A percentile compares a stretch with the other conserved stretches of the same genome.
Evolutionary conservation across 2,329 filamentous ascomycete species (phyloP).

Genomic region (Fonsecaea pugnacius): DNA sequence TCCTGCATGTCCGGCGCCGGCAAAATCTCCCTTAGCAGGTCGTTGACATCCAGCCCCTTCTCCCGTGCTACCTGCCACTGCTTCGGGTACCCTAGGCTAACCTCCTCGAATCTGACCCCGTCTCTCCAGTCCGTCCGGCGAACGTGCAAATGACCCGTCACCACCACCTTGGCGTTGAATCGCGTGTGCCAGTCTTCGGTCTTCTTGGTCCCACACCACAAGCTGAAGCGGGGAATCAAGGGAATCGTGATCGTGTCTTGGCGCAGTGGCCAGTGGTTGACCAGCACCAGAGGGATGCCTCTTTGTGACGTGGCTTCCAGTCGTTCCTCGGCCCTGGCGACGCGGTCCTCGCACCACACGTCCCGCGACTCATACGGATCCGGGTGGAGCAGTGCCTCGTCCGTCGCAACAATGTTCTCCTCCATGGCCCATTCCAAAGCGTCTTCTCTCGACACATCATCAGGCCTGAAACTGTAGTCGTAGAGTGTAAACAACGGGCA

Average conservation of each 20-base stretch:
- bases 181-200: conserved; percentile 37
- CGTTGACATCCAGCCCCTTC: conserved; percentile 33
- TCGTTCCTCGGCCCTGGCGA: conserved; percentile 30
- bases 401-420: conserved; percentile 35
- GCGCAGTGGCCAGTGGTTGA: conserved; percentile 39
- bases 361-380: conserved; percentile 36
- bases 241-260: conserved; percentile 36
- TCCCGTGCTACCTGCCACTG: conserved; percentile 37
- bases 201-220: conserved; percentile 38
- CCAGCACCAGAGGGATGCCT: conserved; percentile 33
- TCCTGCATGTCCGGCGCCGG: conserved; percentile 27
- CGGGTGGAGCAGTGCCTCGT: conserved; percentile 36
- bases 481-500: conserved; percentile 64
- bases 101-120: conserved; percentile 37
- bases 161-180: conserved; percentile 37
- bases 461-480: conserved; percentile 63
- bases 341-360: conserved; percentile 33
- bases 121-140: conserved; percentile 37
- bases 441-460: conserved; percentile 52
- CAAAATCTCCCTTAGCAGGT: conserved; percentile 36
- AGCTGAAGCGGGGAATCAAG: conserved; percentile 35
- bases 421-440: conserved; percentile 43
- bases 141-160: conserved; percentile 37
- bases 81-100: conserved; percentile 36
- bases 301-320: conserved; percentile 28